Conservation (phyloP, 352 stramenopile species). For the Pythium sukuiense region DNA sequence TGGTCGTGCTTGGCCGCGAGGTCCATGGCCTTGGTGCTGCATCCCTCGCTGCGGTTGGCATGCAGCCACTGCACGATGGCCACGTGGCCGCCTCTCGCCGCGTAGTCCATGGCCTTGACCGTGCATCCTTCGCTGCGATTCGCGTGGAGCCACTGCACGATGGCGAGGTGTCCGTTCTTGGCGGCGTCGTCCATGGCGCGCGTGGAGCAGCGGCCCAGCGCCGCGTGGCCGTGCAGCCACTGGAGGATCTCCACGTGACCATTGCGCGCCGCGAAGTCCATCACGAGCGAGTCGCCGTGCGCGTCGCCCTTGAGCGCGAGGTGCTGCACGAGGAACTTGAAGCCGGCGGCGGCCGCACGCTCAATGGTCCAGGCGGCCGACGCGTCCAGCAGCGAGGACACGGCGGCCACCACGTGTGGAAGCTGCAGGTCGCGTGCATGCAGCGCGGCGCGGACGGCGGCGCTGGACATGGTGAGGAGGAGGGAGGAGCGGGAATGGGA, state of each 20-base stretch:
- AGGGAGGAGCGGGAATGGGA: slow-evolving; percentile 1
- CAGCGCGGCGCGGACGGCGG: slow-evolving; percentile 52
- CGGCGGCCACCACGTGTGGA: slow-evolving; percentile 50
- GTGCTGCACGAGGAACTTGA: slow-evolving; percentile 73
- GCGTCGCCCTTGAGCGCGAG: slow-evolving; percentile 36
- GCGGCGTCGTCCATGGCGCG: slow-evolving; percentile 68
- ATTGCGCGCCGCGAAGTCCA: slow-evolving; percentile 72
- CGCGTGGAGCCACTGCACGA: slow-evolving; percentile 69
- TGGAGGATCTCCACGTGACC: slow-evolving; percentile 75
- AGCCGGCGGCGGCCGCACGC: slow-evolving; percentile 50
- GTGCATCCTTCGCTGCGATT: slow-evolving; percentile 72
- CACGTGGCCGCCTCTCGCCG: slow-evolving; percentile 51
- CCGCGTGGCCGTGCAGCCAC: slow-evolving; percentile 50
- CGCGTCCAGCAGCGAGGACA: slow-evolving; percentile 55
- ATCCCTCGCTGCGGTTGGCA: slow-evolving; percentile 48
- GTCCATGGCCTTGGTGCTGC: slow-evolving; percentile 50
- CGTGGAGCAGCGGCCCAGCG: slow-evolving; percentile 39
- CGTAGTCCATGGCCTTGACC: slow-evolving; percentile 62
- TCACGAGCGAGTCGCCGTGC: slow-evolving; percentile 47
- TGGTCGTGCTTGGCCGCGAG: slow-evolving; percentile 59
- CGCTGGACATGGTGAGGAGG: slow-evolving; percentile 44
- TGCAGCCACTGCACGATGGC: slow-evolving; percentile 61
- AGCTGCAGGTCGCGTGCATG: slow-evolving; percentile 48
- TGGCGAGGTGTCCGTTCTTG: slow-evolving; percentile 55
- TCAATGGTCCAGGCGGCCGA: slow-evolving; percentile 63